These are phyloP conservation scores for Neurospora sp. DNA, from an alignment of 495 filamentous ascomycete genomes.

Conservation along the genomic window DNA sequence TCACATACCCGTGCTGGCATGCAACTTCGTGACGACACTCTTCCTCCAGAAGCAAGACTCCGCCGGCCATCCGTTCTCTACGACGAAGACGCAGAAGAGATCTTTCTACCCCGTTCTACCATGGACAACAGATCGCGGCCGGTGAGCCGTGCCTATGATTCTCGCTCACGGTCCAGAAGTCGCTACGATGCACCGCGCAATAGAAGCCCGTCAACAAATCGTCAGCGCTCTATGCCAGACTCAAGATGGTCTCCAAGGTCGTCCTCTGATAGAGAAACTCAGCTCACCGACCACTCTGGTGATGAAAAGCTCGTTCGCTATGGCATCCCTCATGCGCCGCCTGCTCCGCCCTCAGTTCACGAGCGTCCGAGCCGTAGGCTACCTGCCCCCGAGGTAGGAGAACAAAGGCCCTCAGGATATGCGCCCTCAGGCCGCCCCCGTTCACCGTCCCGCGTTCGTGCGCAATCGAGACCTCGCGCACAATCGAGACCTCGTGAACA, in stretches of 20 bases:
- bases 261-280: constrained; percentile 31
- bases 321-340: constrained; percentile 10
- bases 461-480: not conserved
- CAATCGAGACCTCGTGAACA: constrained; percentile 1
- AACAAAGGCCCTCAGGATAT: constrained; percentile 6
- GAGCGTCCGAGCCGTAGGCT: constrained; percentile 15
- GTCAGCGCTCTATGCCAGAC: constrained; percentile 29
- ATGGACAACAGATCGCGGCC: not conserved
- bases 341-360: constrained; percentile 8
- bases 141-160: not conserved
- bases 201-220: constrained; percentile 18
- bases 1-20: not conserved
- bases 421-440: constrained; percentile 6
- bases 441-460: not conserved
- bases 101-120: not conserved
- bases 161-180: not conserved
- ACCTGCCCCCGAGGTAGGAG: not conserved
- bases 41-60: not conserved
- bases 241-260: constrained; percentile 28
- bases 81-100: not conserved
- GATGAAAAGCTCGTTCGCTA: constrained; percentile 19
- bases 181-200: not conserved
- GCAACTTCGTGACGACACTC: not conserved
- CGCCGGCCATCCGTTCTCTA: not conserved
- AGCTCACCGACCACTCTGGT: constrained; percentile 24